phyloP scores from a whole-genome alignment of 2,329 filamentous ascomycete species.

The Proliferodiscus dingleyae region DNA sequence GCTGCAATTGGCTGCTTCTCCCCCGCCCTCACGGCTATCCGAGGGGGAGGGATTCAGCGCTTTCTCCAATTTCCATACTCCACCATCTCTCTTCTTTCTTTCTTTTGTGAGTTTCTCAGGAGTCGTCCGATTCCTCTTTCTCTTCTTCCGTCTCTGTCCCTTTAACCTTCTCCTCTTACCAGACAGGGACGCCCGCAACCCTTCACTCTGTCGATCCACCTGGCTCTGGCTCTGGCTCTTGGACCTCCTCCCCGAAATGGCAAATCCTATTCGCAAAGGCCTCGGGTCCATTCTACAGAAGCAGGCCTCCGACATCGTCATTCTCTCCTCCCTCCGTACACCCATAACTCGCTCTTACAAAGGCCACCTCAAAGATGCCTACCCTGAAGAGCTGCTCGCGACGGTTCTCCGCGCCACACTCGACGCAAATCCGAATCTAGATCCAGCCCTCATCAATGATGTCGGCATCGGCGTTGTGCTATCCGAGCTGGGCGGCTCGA shows the following conservation, averaged over 20 bases:
- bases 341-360: conserved; percentile 80
- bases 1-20: no score
- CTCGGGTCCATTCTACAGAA: conserved; percentile 74
- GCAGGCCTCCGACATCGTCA: conserved; percentile 74
- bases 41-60: no score
- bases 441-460: conserved; percentile 68
- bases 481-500: conserved; percentile 83
- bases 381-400: conserved; percentile 83
- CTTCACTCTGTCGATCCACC: neutral
- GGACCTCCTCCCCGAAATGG: conserved; percentile 21
- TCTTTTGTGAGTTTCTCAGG: neutral
- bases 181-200: neutral
- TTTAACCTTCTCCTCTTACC: neutral
- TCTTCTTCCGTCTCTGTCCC: neutral
- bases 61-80: no score
- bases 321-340: conserved; percentile 86
- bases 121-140: neutral
- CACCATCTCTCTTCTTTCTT: no score
- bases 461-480: conserved; percentile 85
- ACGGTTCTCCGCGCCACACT: conserved; percentile 63
- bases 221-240: neutral
- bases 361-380: conserved; percentile 78
- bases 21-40: no score
- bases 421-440: conserved; percentile 65
- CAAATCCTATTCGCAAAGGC: conserved; percentile 51